These are phyloP conservation scores for Fusarium sp. DNA, from an alignment of 2,329 filamentous ascomycete species.

Conservation along the genomic window DNA sequence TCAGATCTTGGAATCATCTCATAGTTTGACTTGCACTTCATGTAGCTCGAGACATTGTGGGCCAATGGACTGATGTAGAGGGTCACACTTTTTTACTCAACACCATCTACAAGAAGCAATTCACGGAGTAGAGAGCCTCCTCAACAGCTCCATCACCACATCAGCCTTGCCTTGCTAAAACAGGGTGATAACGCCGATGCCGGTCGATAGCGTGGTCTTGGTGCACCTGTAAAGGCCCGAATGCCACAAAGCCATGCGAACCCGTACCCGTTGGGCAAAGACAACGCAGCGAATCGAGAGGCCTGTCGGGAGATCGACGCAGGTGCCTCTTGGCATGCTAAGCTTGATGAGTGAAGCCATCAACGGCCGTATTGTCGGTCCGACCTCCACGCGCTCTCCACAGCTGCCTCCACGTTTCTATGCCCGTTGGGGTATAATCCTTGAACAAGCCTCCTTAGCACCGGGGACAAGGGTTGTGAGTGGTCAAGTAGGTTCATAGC, in stretches of 20 bases:
- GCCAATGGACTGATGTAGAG: background rate
- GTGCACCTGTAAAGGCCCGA: constrained; percentile 27
- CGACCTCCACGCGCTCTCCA: constrained; percentile 29
- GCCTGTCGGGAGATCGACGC: constrained; percentile 25
- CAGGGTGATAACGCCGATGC: constrained; percentile 28
- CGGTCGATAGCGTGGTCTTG: constrained; percentile 25
- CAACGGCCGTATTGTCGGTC: constrained; percentile 34
- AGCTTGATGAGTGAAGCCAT: constrained; percentile 27
- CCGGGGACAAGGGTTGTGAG: background rate
- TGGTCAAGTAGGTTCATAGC: constrained; percentile 17
- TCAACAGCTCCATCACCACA: constrained; percentile 5
- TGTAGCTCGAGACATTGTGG: background rate
- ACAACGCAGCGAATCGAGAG: constrained; percentile 3
- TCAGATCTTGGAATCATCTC: background rate
- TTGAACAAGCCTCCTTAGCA: constrained; percentile 4
- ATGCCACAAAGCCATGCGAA: constrained; percentile 11
- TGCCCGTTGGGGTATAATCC: background rate
- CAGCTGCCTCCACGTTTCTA: background rate
- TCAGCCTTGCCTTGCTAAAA: constrained; percentile 15
- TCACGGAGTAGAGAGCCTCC: background rate
- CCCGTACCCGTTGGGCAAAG: constrained; percentile 16
- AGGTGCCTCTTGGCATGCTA: constrained; percentile 18
- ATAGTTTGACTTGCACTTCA: background rate
- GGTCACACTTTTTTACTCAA: background rate
- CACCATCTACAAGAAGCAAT: background rate